phyloP scores from a whole-genome alignment of 768 basidiomycete genomes.

The Tricholoma furcatifolium region DNA sequence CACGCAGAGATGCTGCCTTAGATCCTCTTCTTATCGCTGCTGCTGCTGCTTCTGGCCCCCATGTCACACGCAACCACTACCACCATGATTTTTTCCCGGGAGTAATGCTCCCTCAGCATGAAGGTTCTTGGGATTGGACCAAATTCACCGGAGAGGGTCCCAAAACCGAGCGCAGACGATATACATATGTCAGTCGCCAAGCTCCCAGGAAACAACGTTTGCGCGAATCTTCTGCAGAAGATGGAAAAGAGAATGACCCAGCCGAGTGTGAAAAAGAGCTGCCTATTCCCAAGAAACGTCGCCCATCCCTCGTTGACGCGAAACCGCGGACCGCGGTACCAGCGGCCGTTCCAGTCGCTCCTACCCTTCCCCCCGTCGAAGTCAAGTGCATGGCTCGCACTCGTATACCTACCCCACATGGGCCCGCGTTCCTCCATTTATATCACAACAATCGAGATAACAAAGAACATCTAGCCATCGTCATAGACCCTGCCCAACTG shows the following conservation, averaged over 20 bases:
- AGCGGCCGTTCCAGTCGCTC: constrained; percentile 17
- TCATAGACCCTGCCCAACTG: constrained; percentile 89
- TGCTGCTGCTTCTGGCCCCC: constrained; percentile 69
- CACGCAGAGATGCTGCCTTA: constrained; percentile 68
- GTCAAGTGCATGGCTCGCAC: constrained; percentile 97
- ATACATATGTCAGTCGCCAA: constrained; percentile 72
- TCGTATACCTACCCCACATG: constrained; percentile 94
- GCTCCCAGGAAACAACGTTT: constrained; percentile 68
- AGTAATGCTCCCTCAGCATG: constrained; percentile 47
- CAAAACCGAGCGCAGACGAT: constrained; percentile 41
- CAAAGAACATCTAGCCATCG: constrained; percentile 96
- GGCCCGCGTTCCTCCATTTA: constrained; percentile 87
- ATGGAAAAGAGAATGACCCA: constrained; percentile 54
- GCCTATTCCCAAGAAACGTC: constrained; percentile 41
- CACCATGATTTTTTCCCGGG: constrained; percentile 77
- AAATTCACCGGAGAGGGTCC: constrained; percentile 47
- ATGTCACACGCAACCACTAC: constrained; percentile 84
- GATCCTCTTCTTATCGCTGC: constrained; percentile 81
- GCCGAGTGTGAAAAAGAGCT: constrained; percentile 32
- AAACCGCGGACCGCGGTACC: constrained; percentile 25
- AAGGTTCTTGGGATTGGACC: constrained; percentile 58
- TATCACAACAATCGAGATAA: constrained; percentile 91
- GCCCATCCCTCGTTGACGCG: constrained; percentile 31
- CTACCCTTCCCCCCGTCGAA: constrained; percentile 40
- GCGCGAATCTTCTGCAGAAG: constrained; percentile 29